Percentiles rank a stretch among this genome's conserved stretches.
These are phyloP conservation scores for Roridomyces roridus DNA, from an alignment of 768 basidiomycete genomes.

Conservation along the genomic window DNA sequence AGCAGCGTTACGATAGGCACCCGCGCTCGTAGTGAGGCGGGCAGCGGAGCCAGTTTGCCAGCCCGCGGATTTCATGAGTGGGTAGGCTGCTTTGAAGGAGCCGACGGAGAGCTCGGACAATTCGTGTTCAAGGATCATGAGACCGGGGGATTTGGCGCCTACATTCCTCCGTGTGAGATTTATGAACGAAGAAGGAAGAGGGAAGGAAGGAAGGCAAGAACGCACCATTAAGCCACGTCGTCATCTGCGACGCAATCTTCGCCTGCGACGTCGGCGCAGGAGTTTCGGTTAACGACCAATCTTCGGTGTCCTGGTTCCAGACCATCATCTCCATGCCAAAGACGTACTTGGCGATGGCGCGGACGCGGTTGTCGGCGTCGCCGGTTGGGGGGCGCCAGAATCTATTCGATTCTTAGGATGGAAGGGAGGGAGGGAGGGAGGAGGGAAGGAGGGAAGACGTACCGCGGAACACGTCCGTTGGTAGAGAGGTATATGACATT, in stretches of 20 bases:
- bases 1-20: no score
- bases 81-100: conserved; percentile 71
- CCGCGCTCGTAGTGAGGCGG: no score
- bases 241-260: not conserved
- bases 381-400: conserved; percentile 72
- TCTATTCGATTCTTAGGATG: no score
- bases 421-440: no score
- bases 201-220: not conserved
- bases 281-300: not conserved
- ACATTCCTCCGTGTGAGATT: no score
- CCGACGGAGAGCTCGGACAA: conserved; percentile 60
- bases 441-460: no score
- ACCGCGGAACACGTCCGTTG: conserved; percentile 57
- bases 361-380: conserved; percentile 67
- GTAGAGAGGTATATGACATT: conserved; percentile 46
- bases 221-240: not conserved
- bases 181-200: not conserved
- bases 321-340: conserved; percentile 51
- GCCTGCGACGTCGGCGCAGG: not conserved
- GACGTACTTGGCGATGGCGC: conserved; percentile 66
- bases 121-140: conserved; percentile 88
- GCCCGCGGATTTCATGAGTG: conserved; percentile 46
- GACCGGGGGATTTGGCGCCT: conserved; percentile 73
- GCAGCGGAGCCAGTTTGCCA: no score
- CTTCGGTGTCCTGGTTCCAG: conserved; percentile 29